Evolutionary conservation across 2,329 filamentous ascomycete genomes (phyloP).

Genomic region (Orbilia brochopaga): DNA sequence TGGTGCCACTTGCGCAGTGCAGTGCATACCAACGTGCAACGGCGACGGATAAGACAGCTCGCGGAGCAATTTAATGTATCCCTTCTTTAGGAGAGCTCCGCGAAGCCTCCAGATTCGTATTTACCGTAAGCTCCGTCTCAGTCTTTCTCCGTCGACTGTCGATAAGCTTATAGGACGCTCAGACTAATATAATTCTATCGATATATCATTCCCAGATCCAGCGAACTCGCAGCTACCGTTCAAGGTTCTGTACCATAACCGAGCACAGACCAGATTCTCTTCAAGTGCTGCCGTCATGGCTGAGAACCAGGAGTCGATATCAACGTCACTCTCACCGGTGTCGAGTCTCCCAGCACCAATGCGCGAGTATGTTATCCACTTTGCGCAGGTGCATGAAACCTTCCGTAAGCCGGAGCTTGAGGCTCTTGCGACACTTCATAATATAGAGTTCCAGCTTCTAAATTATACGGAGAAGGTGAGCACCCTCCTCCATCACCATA

Average conservation of each 20-base stretch:
- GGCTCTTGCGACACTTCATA: constrained; percentile 74
- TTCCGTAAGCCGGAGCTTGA: constrained; percentile 85
- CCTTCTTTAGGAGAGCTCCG: not conserved
- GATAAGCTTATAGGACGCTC: too few species aligned
- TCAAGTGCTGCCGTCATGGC: constrained; percentile 15
- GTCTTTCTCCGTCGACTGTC: not conserved
- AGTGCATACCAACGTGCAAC: too few species aligned
- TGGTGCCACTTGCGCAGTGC: too few species aligned
- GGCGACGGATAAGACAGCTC: constrained; percentile 13
- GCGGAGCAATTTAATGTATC: constrained; percentile 21
- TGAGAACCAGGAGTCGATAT: not conserved
- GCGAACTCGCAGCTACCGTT: not conserved
- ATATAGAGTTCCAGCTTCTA: constrained; percentile 73
- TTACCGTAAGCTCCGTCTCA: constrained; percentile 1
- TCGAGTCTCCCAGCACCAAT: constrained; percentile 25
- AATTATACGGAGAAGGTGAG: constrained; percentile 76
- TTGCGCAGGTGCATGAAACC: constrained; percentile 87
- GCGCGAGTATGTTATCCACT: constrained; percentile 82
- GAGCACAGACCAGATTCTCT: not conserved
- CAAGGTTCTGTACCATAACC: not conserved
- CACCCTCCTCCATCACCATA: constrained; percentile 28
- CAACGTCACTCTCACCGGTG: constrained; percentile 18
- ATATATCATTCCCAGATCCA: not conserved
- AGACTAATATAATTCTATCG: too few species aligned
- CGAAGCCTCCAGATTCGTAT: constrained; percentile 1